phyloP scores from a whole-genome alignment of 352 stramenopile species.

The Pythium myriotylum region DNA sequence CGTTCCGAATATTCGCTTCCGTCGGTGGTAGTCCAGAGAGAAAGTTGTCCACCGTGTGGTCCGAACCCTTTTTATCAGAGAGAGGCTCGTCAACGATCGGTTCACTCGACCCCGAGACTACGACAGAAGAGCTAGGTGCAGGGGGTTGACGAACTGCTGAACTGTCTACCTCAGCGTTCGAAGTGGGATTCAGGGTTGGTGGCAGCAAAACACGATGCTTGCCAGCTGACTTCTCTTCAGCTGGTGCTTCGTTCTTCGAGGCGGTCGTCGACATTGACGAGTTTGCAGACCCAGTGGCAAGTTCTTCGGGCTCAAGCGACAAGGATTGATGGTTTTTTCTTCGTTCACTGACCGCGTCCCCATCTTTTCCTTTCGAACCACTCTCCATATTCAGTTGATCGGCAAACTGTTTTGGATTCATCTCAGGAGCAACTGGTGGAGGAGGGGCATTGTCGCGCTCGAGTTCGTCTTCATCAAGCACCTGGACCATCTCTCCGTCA shows the following conservation, averaged over 20 bases:
- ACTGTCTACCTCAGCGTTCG: neutral
- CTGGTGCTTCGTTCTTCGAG: constrained; percentile 19
- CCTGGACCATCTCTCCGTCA: constrained; percentile 78
- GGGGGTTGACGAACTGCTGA: constrained; percentile 21
- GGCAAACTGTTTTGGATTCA: constrained; percentile 66
- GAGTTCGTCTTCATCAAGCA: constrained; percentile 68
- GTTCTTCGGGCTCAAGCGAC: constrained; percentile 54
- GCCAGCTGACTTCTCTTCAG: constrained; percentile 55
- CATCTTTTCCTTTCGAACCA: constrained; percentile 48
- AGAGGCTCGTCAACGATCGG: constrained; percentile 54
- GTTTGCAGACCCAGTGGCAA: constrained; percentile 37
- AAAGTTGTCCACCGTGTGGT: constrained; percentile 71
- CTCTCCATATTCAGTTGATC: constrained; percentile 81
- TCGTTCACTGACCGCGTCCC: constrained; percentile 34
- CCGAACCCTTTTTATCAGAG: constrained; percentile 49
- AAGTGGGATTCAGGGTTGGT: constrained; percentile 11
- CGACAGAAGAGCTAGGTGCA: constrained; percentile 15
- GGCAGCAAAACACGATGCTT: constrained; percentile 48
- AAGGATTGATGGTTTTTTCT: constrained; percentile 59
- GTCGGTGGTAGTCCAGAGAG: constrained; percentile 87
- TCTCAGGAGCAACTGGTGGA: constrained; percentile 42
- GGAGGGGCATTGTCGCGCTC: constrained; percentile 48
- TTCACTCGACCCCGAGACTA: neutral
- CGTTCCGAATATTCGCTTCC: constrained; percentile 91
- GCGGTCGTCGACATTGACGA: constrained; percentile 6